Percentiles rank a stretch among this genome's conserved stretches.
Conservation (phyloP, 768 basidiomycete genomes). For the Albatrellus ellisii region DNA sequence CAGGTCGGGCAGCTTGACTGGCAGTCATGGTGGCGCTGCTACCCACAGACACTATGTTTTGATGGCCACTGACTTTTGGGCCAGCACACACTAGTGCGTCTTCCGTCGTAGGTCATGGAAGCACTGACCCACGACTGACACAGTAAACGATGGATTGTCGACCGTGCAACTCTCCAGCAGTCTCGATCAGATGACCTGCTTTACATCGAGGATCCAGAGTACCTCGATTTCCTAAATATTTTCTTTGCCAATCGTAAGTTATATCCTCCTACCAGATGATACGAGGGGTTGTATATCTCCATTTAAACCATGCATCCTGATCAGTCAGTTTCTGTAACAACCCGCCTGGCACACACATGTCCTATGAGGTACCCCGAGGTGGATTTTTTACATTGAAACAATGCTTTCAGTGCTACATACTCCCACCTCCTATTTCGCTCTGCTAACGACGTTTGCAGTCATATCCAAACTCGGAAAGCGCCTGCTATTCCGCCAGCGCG, state of each 20-base stretch:
- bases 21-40: not conserved
- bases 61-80: constrained; percentile 91
- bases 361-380: no score
- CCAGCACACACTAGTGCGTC: constrained; percentile 76
- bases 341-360: no score
- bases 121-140: constrained; percentile 12
- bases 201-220: constrained; percentile 68
- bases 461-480: constrained; percentile 83
- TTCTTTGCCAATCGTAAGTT: constrained; percentile 75
- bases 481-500: constrained; percentile 72
- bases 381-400: not conserved
- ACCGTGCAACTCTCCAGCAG: constrained; percentile 57
- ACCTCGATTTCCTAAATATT: constrained; percentile 70
- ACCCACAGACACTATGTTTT: not conserved
- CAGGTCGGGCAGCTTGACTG: no score
- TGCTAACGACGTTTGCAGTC: no score
- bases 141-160: constrained; percentile 89
- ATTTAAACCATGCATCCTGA: no score
- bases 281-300: no score
- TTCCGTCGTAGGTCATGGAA: constrained; percentile 7
- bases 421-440: no score
- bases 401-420: no score
- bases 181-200: constrained; percentile 69
- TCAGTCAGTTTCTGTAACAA: no score
- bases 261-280: no score